Conservation (phyloP, 139 green algal species). For the Coelastrella sp. region DNA sequence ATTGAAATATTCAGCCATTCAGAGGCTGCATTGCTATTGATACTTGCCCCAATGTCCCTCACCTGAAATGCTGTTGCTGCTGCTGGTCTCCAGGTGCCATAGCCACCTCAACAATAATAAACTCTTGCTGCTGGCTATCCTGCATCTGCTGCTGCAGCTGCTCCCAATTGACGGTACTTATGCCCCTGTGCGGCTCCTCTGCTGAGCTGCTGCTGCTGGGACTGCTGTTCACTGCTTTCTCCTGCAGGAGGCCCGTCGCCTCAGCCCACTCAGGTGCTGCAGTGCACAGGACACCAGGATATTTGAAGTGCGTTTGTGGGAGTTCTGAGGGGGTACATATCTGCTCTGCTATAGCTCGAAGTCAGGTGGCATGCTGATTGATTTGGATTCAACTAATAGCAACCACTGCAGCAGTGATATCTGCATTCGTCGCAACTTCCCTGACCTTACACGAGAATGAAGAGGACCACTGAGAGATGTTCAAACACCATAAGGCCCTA, state of each 20-base stretch:
- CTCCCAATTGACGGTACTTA: slow-evolving; percentile 14
- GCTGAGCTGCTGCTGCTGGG: background rate
- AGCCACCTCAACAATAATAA: background rate
- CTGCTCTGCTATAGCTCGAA: too few species aligned
- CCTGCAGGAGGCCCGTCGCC: background rate
- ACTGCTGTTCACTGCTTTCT: background rate
- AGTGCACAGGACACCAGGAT: background rate
- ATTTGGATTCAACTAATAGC: too few species aligned
- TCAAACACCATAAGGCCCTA: too few species aligned
- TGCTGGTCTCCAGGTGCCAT: background rate
- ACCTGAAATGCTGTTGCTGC: background rate
- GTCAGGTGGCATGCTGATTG: too few species aligned
- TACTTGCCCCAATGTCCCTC: background rate
- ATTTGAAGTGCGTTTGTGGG: too few species aligned
- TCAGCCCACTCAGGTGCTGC: slow-evolving; percentile 34
- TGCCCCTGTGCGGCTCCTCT: background rate
- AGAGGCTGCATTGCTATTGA: too few species aligned
- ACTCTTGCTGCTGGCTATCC: background rate
- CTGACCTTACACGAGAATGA: too few species aligned
- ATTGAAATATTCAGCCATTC: too few species aligned
- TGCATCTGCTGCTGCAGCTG: slow-evolving; percentile 27
- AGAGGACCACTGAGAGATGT: too few species aligned
- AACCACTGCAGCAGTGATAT: too few species aligned
- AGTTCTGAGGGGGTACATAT: too few species aligned
- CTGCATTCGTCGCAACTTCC: too few species aligned